Conservation (phyloP, 495 filamentous ascomycete genomes). For the Penicillium ucsense region DNA sequence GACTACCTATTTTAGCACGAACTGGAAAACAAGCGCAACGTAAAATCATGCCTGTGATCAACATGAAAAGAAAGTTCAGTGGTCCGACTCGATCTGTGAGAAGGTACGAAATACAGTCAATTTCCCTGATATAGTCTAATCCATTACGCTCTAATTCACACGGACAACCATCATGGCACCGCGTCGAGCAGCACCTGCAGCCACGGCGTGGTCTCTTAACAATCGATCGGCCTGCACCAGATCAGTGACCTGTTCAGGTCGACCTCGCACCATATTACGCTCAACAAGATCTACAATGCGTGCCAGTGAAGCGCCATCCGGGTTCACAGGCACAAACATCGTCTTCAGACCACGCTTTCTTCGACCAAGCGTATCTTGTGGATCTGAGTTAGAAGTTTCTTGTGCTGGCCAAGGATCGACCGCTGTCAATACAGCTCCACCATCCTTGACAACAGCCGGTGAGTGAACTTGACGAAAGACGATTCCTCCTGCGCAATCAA, state of each 20-base stretch:
- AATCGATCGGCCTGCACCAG: conserved; percentile 19
- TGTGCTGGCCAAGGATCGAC: conserved; percentile 22
- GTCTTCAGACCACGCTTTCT: conserved; percentile 20
- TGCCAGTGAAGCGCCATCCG: conserved; percentile 21
- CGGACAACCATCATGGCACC: conserved; percentile 29
- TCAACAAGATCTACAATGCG: conserved; percentile 29
- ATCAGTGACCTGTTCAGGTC: conserved; percentile 24
- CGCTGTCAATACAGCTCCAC: conserved; percentile 28
- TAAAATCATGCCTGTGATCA: too few relatives aligned
- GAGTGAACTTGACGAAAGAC: conserved; percentile 27
- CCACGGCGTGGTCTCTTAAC: conserved; percentile 20
- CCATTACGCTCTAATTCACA: conserved; percentile 12
- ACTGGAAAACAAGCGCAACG: too few relatives aligned
- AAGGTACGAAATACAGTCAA: too few relatives aligned
- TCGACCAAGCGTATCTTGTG: conserved; percentile 8
- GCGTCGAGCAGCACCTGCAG: conserved; percentile 14
- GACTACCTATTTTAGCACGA: too few relatives aligned
- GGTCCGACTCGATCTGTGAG: too few relatives aligned
- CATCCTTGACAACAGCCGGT: conserved; percentile 21
- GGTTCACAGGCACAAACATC: conserved; percentile 30
- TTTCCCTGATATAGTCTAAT: too few relatives aligned
- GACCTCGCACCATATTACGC: conserved; percentile 18
- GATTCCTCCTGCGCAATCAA: conserved; percentile 28
- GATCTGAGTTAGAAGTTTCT: conserved; percentile 4
- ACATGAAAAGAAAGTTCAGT: too few relatives aligned